Base-by-base conservation (phyloP, 768 basidiomycete species). In the Porpolomopsis calyptriformis region DNA sequence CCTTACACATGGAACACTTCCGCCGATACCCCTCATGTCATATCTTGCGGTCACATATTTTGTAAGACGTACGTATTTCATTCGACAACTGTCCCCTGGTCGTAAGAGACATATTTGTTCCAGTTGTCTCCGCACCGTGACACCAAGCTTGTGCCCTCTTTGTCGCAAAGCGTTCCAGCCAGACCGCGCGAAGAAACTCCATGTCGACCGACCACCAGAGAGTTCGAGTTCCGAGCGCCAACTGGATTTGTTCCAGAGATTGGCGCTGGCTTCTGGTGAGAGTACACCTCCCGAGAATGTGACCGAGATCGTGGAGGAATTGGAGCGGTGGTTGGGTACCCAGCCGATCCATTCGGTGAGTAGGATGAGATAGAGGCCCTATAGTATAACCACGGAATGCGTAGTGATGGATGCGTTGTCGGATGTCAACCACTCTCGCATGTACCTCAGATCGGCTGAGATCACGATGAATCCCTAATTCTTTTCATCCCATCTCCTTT, bases 21-120 rank as follows among this genome's bases (percentile, higher is more conserved):
- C 31, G 61, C 65, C 34, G 71, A 71, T 55, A 66, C 73, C 39
- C 84, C 83, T 4, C 76, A 82, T 59, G 80, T 76, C 10, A 85
- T 87, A 51, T 73, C 78, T 24, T 88, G 85, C 55, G 85, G 85
- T 31, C 82, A 86, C 61, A 73, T 83, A 29, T 85, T 86, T 66
- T 86, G 84, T 58, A 67, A 68, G 57, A 60, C 65, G 83, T 84
- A 57, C 58, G 81, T 71, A 40, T 11, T 34, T 35, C 24, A 9
- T n/a, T 45, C 18, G 26, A n/a, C 24, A 33, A n/a, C 19, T 23
- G 25, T 24, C 19, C 43, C 34, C 46, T 45, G 51, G 42, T 19
- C 47, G 40, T 43, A 42, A 19, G 23, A 9, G 33, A 16, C 39
- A 43, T 37, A 50, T 45, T 37, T 33, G 34, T 12, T 45, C 20